Base-by-base conservation (phyloP, 1,139 yeast species). In the Hyphopichia pseudoburtonii region DNA sequence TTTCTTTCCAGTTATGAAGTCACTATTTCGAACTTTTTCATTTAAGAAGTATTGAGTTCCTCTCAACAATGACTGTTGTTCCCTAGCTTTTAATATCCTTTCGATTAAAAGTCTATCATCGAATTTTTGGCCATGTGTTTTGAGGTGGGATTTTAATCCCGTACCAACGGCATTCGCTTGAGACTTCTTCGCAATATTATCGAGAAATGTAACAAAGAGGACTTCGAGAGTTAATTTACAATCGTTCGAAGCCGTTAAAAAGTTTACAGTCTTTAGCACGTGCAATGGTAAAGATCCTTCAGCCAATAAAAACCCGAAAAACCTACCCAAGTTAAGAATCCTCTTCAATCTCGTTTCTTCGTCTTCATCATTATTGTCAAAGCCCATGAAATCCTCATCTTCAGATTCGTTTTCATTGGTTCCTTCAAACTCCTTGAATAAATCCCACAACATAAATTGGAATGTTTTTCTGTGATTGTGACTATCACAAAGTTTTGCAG, bases 381-480 rank as follows among this genome's bases (percentile, higher is more conserved):
- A 60, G 8, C 55, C 70, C n/a, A 62, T 59, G 40, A 64, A 63
- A 25, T 62, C 73, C 3, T 57, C 62, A 4, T 64, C 72, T 5
- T 56, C 62, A 8, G 64, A 70, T 5, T 64, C 70, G 5, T 72
- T 76, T 3, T 68, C 75, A 17, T 42, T 36, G 3, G 54, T 39
- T 5, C 66, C 67, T 48, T 85, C 96, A 33, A 88, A 66, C 25
- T 82, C 88, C 46, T 80, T 80, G n/a, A 90, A 53, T 35, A 82
- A 72, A 57, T 92, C 96, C 97, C 97, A 94, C 32, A 94, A 70
- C 54, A 81, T 72, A 57, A 92, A 89, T 55, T 92, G 97, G 50
- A 94, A 83, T 0, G 95, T 79, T 57, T 90, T 90, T 51, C 87
- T 75, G 57, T 85, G 66, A 2, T 82, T 71, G 45, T 85, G 87